Evolutionary conservation across 2,329 filamentous ascomycete genomes (phyloP), one percentile per base, ranked within the genome.

Genomic region (Diaporthe sp.): DNA sequence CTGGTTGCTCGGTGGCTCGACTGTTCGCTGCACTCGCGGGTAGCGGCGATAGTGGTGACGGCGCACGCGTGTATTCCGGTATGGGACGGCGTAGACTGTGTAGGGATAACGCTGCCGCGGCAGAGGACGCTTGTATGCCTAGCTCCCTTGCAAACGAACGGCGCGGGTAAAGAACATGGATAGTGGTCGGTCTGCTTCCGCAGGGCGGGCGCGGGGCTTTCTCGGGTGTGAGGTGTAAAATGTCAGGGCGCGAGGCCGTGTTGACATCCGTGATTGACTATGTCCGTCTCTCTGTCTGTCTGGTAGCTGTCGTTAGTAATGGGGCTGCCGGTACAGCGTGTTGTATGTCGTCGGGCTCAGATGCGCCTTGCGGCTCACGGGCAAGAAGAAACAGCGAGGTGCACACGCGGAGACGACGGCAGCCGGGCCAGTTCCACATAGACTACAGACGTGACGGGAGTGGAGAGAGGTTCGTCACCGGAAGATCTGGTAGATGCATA

Each of bases 141-240:
- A 68, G 63, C 63, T 68, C 63, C 63, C 63, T 68, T 25, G 63
- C 63, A 39, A 53, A 68, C 30, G 63, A 37, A 25, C 63, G 63
- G 63, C 63, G 63, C 47, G 63, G 63, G 47, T 68, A 68, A 53
- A 68, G 63, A 68, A 39, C 63, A 44, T 39, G 63, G 63, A 27
- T 47, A 22, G 59, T 39, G n/a, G 59, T 63, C 59, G 59, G 39
- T 19, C 9, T 65, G 42, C 42, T 25, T 47, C 42, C 42, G 32
- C 25, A 50, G 30, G 27, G 42, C 42, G 19, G 61, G 19, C 61
- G 61, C 30, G 42, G 61, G 32, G n/a, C 47, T 25, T 53, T 53
- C 22, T 53, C 35, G 63, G n/a, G 13, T 53, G 32, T 10, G 32
- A 39, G 19, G 32, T 53, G 44, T 19, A 39, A 47, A 27, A 35